These are phyloP conservation scores for Annulohypoxylon truncatum DNA, from an alignment of 2,329 filamentous ascomycete genomes.

Conservation along the genomic window DNA sequence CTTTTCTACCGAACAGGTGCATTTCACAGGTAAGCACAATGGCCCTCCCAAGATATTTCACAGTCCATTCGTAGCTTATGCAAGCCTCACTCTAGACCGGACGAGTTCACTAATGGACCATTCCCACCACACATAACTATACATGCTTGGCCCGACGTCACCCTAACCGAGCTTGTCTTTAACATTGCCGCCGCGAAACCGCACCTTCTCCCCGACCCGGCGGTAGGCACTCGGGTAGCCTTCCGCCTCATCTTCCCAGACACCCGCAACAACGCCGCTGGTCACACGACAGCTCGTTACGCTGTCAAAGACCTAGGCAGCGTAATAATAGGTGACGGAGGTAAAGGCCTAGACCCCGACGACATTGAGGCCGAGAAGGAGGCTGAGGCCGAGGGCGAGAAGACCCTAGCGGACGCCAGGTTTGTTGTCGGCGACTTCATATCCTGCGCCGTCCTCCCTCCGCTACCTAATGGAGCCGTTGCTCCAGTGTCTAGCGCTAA, in stretches of 20 bases:
- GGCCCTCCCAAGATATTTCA: constrained; percentile 17
- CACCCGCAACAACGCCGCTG: constrained; percentile 54
- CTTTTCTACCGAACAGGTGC: constrained; percentile 82
- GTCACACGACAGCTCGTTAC: constrained; percentile 66
- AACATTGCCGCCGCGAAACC: constrained; percentile 75
- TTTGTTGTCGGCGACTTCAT: constrained; percentile 94
- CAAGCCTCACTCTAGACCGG: constrained; percentile 65
- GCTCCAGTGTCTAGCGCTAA: constrained; percentile 68
- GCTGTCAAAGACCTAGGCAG: constrained; percentile 84
- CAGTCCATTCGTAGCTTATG: constrained; percentile 30
- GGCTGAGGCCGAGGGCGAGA: constrained; percentile 70
- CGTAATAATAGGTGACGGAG: constrained; percentile 76
- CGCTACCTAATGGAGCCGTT: constrained; percentile 78
- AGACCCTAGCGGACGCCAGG: constrained; percentile 78
- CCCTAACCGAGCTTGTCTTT: constrained; percentile 81
- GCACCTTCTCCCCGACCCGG: constrained; percentile 73
- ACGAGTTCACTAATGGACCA: constrained; percentile 72
- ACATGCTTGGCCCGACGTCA: constrained; percentile 88
- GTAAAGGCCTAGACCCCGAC: constrained; percentile 53
- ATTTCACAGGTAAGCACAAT: constrained; percentile 71
- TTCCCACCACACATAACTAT: constrained; percentile 78
- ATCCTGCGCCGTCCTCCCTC: constrained; percentile 82
- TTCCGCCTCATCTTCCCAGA: constrained; percentile 91
- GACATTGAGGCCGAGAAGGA: constrained; percentile 51
- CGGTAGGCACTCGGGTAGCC: constrained; percentile 84